Evolutionary conservation across 202 grass and related monocot species (phyloP), one percentile per base, ranked within the genome.

Genomic region (Zoysia matrella): DNA sequence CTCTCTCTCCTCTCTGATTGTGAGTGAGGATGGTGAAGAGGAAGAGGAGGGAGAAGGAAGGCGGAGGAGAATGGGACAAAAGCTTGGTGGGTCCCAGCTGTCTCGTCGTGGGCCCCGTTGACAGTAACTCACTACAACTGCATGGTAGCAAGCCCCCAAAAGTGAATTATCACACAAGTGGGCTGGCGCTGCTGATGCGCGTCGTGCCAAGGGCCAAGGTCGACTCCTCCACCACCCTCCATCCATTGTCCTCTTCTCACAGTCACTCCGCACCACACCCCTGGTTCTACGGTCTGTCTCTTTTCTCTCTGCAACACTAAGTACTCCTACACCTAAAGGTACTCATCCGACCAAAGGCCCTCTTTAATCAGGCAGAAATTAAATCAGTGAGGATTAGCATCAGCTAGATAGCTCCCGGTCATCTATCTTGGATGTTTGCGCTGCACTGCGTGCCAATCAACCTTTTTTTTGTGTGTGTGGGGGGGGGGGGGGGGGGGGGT

Each of bases 1-100:
- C 6, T 60, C n/a, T 7, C 22, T 58, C 2, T 7, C 55, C 15
- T 9, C 9, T 9, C 2, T 30, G n/a, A 5, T 12, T 30, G 8
- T 18, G 55, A 7, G 16, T 4, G 12, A 54, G 22, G 22, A 30
- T 30, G 22, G 22, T 30, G 22, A 7, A 60, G 14, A 12, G 41
- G 3, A 9, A 2, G 48, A 0, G 9, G 18, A 48, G 0, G 9
- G 1, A 5, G 8, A 11, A 0, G 5, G 15, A 4, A 8, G 80
- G 36, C 1, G 69, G 50, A 12, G 63, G 41, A 3, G 53, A 82
- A 73, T 30, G 69, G 69, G 80, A 76, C 82, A 77, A 77, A 84
- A 60, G 72, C 2, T 22, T 52, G 64, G 82, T 77, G 82, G 72
- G 65, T 0, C 73, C 15, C 54, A 1, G 46, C 11, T 52, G 65